These are phyloP conservation scores for Myxozyma vanderwaltii DNA, from an alignment of 805 yeast genomes.

Conservation along the genomic window DNA sequence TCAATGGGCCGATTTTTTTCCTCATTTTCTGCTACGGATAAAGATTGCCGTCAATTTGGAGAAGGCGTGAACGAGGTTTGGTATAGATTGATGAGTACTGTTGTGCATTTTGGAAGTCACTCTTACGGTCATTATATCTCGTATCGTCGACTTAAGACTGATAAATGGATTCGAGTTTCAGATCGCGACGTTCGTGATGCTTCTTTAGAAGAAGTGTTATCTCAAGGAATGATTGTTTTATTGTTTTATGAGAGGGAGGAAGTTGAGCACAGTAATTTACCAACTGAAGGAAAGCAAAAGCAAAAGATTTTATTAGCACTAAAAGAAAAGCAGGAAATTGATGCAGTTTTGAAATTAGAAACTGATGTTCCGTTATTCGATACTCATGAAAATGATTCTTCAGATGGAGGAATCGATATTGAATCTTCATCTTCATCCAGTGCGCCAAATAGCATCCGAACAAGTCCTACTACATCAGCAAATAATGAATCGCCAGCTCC, in stretches of 20 bases:
- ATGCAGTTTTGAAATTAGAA: conserved; percentile 3
- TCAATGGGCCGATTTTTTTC: conserved; percentile 42
- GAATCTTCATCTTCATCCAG: conserved; percentile 17
- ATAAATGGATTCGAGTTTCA: conserved; percentile 93
- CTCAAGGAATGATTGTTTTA: conserved; percentile 86
- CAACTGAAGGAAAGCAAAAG: background rate
- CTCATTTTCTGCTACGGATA: background rate
- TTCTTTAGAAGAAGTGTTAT: conserved; percentile 76
- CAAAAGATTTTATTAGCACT: background rate
- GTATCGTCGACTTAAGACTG: conserved; percentile 69
- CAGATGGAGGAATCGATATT: conserved; percentile 11
- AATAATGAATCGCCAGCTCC: too few relatives aligned
- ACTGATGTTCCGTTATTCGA: conserved; percentile 19
- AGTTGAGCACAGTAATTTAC: background rate
- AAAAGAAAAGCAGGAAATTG: conserved; percentile 4
- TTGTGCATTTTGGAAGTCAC: conserved; percentile 93
- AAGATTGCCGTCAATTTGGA: conserved; percentile 1
- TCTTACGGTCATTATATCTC: conserved; percentile 97
- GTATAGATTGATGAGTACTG: conserved; percentile 81
- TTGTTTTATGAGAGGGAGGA: conserved; percentile 63
- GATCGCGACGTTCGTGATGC: conserved; percentile 86
- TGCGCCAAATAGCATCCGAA: background rate
- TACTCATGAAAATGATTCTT: conserved; percentile 19
- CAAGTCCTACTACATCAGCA: background rate
- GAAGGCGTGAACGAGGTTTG: conserved; percentile 25